Base-by-base conservation (phyloP, 2,329 filamentous ascomycete species). In the Stachybotrys elegans region DNA sequence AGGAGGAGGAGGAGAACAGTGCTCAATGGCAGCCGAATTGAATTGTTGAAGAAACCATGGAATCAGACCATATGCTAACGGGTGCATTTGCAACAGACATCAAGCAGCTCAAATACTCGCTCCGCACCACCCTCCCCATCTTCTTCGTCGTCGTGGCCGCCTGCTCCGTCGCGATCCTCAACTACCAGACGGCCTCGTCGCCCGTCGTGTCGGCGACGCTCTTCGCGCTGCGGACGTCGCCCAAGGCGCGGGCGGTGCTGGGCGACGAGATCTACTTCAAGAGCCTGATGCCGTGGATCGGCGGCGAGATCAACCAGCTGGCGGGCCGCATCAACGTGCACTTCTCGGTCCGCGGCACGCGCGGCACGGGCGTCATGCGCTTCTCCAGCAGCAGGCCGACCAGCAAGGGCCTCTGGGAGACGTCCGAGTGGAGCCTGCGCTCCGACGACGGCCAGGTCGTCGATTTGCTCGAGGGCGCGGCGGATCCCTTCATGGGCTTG, bases 181-280 rank as follows among this genome's bases (percentile, higher is more conserved):
- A 98, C 78, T 97, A 98, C 79, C 92, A 98, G 66, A 96, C 96
- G 67, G 81, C 84, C 45, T 89, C 87, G n/a, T 89, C 83, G 21
- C 87, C 86, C 43, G 79, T 92, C 22, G 87, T 96, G n/a, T 82
- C 82, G 44, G 88, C 86, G 44, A 93, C 90, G 5, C 79, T 98
- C 22, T 98, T 97, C 73, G 87, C 92, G 1, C 78, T 98, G 51
- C 87, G 93, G 51, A 94, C 88, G 3, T 89, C 85, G 45, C 70
- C 79, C 3, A 69, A 73, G 47, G 93, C 90, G 37, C 82, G 91
- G 58, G 83, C 82, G 45, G 70, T 84, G 37, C 78, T 98, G 22
- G 93, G 93, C 51, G 88, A 96, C 65, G 84, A 92, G 69, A 84
- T 93, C 58, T 89, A 89, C 67, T 92, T 91, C 67, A 76, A 79